Conservation (phyloP, 2,329 filamentous ascomycete species). For the Claviceps humidiphila region DNA sequence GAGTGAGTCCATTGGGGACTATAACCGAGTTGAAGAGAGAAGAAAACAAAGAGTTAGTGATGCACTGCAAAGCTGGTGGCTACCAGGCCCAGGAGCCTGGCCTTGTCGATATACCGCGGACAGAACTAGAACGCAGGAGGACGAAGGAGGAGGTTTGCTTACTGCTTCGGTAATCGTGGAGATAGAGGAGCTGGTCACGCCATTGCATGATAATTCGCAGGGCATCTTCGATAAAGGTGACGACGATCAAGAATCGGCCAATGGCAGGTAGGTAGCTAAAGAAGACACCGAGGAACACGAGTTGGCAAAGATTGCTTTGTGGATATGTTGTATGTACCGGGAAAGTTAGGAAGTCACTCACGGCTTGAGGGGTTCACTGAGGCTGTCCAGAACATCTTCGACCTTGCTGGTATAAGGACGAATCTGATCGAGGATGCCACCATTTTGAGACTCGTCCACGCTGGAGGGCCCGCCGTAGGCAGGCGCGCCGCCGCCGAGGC, state of each 20-base stretch:
- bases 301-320: conserved; percentile 8
- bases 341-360: conserved; percentile 27
- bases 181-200: conserved; percentile 84
- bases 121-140: no score
- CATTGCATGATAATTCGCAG: conserved; percentile 96
- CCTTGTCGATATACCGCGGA: not conserved
- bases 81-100: not conserved
- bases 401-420: conserved; percentile 96
- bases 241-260: conserved; percentile 93
- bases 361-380: conserved; percentile 90
- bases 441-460: conserved; percentile 47
- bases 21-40: not conserved
- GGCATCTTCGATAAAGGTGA: conserved; percentile 95
- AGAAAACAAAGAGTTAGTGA: not conserved
- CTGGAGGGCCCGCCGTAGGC: conserved; percentile 50
- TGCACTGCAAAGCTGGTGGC: not conserved
- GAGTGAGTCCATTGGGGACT: conserved; percentile 83
- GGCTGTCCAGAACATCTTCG: conserved; percentile 77
- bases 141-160: conserved; percentile 26
- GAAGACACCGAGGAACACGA: conserved; percentile 1
- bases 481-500: conserved; percentile 58
- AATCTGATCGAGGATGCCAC: conserved; percentile 60
- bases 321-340: no score
- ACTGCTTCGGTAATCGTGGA: conserved; percentile 89
- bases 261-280: conserved; percentile 82